Base-by-base conservation (phyloP, 805 yeast species). In the Lipomyces oligophaga region DNA sequence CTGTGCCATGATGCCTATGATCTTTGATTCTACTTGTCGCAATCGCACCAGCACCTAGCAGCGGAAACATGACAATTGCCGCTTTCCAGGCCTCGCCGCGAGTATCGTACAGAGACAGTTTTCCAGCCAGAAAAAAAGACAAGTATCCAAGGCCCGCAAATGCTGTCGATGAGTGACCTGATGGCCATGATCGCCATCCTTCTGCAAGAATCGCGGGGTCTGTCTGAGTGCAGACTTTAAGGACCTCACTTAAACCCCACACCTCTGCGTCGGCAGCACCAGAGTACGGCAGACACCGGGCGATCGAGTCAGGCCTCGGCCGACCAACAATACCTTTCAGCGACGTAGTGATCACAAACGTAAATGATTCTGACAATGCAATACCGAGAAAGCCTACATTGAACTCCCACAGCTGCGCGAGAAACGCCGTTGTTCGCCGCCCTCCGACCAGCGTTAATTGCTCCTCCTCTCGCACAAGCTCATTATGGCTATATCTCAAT, bases 1-100 rank as follows among this genome's bases (percentile, higher is more conserved):
- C 98, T 15, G 85, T 70, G 61, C 85, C 87, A 66, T 90, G 97
- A 62, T 90, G 98, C 63, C 97, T 75, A 67, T 89, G 89, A 66
- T 90, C 98, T 59, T 84, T 83, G 0, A 96, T 85, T 59, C 98
- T 76, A 32, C 93, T 79, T 36, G 85, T 65, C 0, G 97, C 97
- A 57, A 90, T 80, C 54, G 81, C 72, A 0, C 76, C 60, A 0
- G 97, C 96, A 5, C 83, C 74, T 4, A 86, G 58, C 0, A 62
- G 20, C n/a, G 73, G 72, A 8, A 58, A 39, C 46, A 53, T 46
- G 11, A 60, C 52, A 4, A 60, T 4, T 2, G 59, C 24, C 2
- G 55, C 34, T 43, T 59, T 55, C 56, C 60, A 62, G 3, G 55
- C 51, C 21, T 54, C 58, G 20, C 61, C 57, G 13, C 61, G 55